Percentiles rank a stretch among this genome's conserved stretches.
Evolutionary conservation across 2,329 filamentous ascomycete species (phyloP).

Genomic region (Colletotrichum sp.): DNA sequence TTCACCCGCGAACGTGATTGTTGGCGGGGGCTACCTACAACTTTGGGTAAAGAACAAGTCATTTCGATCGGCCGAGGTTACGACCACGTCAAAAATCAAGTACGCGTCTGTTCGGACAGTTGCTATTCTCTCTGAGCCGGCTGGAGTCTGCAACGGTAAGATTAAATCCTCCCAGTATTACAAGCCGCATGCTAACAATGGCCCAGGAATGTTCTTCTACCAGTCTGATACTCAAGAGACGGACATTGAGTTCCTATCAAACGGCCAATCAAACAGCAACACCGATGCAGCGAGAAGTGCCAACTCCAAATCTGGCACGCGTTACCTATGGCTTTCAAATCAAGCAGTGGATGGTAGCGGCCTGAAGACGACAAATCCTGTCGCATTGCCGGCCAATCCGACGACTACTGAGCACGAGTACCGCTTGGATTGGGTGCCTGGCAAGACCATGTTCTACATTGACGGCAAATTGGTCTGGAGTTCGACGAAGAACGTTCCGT

Average conservation of each 20-base stretch:
- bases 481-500: constrained; percentile 29
- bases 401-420: constrained; percentile 33
- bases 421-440: constrained; percentile 31
- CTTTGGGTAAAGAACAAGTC: constrained; percentile 27
- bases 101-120: constrained; percentile 32
- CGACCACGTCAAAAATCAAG: constrained; percentile 27
- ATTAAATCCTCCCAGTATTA: rapidly evolving
- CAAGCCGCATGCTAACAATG: neutral
- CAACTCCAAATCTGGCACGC: neutral
- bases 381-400: constrained; percentile 23
- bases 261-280: constrained; percentile 25
- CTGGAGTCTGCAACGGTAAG: constrained; percentile 34
- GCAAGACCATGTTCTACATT: constrained; percentile 26
- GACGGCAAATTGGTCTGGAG: constrained; percentile 29
- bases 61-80: constrained; percentile 26
- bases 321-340: neutral
- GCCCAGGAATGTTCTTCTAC: constrained; percentile 34
- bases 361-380: neutral
- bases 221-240: constrained; percentile 29
- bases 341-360: neutral
- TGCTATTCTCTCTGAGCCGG: constrained; percentile 29
- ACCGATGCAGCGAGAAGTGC: neutral
- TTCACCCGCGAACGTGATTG: constrained; percentile 19
- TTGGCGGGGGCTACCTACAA: constrained; percentile 30
- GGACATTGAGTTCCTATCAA: constrained; percentile 35